phyloP scores from a whole-genome alignment of 2,329 filamentous ascomycete genomes.

The Arthrobotrys entomopaga region DNA sequence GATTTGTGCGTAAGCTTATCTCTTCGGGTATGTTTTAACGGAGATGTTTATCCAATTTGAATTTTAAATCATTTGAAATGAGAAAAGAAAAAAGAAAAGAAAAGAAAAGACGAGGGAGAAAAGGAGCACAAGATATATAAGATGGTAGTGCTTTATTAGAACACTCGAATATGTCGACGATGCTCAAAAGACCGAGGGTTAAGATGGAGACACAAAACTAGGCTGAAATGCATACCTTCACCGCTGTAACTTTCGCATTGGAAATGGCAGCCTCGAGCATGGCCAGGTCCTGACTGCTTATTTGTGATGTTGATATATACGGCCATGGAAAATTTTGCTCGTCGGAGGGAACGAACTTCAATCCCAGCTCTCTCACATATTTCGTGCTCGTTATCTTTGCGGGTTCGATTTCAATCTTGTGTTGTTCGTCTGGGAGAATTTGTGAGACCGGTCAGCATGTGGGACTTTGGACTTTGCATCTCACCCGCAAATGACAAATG shows the following conservation, averaged over 20 bases:
- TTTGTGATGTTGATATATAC: slow-evolving; percentile 53
- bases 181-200: neutral
- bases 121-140: slow-evolving; percentile 11
- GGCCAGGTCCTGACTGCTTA: slow-evolving; percentile 49
- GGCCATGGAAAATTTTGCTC: slow-evolving; percentile 50
- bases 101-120: neutral
- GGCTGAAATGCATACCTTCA: slow-evolving; percentile 48
- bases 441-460: slow-evolving; percentile 40
- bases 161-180: too few species aligned
- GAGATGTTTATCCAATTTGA: slow-evolving; percentile 3
- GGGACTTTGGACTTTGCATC: slow-evolving; percentile 20
- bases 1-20: slow-evolving; percentile 43
- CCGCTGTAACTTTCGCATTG: slow-evolving; percentile 47
- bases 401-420: slow-evolving; percentile 54
- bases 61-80: neutral
- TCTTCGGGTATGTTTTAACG: slow-evolving; percentile 4
- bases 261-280: slow-evolving; percentile 47
- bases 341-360: slow-evolving; percentile 51
- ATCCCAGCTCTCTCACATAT: slow-evolving; percentile 49
- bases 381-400: slow-evolving; percentile 54
- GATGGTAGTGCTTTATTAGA: neutral
- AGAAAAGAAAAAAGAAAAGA: slow-evolving; percentile 4
- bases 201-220: slow-evolving; percentile 27
- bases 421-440: slow-evolving; percentile 47
- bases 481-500: slow-evolving; percentile 50